phyloP scores from a whole-genome alignment of 257 asterid species.

The Orobanche coerulescens region DNA sequence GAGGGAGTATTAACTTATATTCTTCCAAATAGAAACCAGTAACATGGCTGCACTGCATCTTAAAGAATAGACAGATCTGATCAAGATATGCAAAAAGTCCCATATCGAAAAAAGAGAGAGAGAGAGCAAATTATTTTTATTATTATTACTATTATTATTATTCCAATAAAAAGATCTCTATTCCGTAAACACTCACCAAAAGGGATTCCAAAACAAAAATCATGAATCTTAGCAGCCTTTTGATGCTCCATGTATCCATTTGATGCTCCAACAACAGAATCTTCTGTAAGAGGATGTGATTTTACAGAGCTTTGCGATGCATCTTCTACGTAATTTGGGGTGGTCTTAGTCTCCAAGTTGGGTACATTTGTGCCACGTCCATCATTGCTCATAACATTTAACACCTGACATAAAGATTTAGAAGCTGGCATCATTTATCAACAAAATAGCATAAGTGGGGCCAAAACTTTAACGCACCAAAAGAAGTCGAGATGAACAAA shows the following conservation, averaged over 20 bases:
- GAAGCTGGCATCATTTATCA: neutral
- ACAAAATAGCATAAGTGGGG: too few relatives aligned
- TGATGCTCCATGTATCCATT: conserved; percentile 39
- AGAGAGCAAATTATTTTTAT: neutral
- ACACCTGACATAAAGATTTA: neutral
- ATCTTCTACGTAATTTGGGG: neutral
- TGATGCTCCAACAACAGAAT: neutral
- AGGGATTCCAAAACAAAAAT: conserved; percentile 92
- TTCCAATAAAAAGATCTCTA: neutral
- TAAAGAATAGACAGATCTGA: neutral
- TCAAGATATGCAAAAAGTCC: neutral
- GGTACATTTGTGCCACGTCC: neutral
- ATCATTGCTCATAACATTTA: neutral
- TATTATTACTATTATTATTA: neutral
- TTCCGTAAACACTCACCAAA: conserved; percentile 48
- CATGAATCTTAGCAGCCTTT: conserved; percentile 80
- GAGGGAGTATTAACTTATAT: too few relatives aligned
- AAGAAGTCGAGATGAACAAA: too few relatives aligned
- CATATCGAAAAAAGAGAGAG: neutral
- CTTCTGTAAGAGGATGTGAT: too few relatives aligned
- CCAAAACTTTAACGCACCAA: too few relatives aligned
- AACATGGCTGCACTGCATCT: neutral
- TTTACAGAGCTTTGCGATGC: neutral
- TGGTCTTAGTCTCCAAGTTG: neutral
- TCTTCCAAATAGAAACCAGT: too few relatives aligned